Evolutionary conservation across 2,329 filamentous ascomycete species (phyloP), one percentile per base, ranked within the genome.

Genomic region (Calonectria multiphialidica): DNA sequence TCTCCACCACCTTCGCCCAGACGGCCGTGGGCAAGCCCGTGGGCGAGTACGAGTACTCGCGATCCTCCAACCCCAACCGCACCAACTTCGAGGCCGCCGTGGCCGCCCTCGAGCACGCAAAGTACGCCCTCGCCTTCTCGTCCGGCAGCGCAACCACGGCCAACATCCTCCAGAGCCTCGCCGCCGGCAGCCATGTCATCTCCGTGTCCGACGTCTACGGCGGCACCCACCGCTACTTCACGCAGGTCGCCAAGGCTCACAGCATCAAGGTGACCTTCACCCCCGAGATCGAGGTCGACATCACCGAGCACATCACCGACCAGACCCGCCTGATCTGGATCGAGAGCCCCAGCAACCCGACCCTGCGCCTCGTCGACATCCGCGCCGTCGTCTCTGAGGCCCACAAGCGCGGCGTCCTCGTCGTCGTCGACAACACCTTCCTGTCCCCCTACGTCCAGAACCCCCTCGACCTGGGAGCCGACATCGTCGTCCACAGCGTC

Each of bases 341-440:
- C 81, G 84, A 99, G 87, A 93, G 92, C 12, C 97, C 97, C 28
- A 97, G 94, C 79, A 99, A 99, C 87, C 97, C 97, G 0, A 99
- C 97, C 8, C 89, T 99, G 70, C 92, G 94, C 33, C 90, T 99
- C 59, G 96, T 98, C 76, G 96, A 99, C 85, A 98, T 99, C 82
- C 90, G 94, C 79, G 93, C 94, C 66, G 94, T 99, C 47, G 93
- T 94, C 33, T 91, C 91, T 33, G 90, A 93, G 68, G 97, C 97
- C 21, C 97, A 98, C 84, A 88, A 93, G 79, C 94, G 95, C 81
- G 96, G 96, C 74, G 95, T 98, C 80, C 89, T 95, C 82, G 97
- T 99, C 50, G 97, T 99, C n/a, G 97, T 99, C 49, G 97, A 99
- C 88, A 99, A 99, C 88, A 99, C 97, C 23, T 99, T 99, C 88